A percentile compares a stretch with the other conserved stretches of the same genome.
Evolutionary conservation across 1,284 basidiomycete genomes (phyloP).

Genomic region (Anthracocystis panici-leucophaei): DNA sequence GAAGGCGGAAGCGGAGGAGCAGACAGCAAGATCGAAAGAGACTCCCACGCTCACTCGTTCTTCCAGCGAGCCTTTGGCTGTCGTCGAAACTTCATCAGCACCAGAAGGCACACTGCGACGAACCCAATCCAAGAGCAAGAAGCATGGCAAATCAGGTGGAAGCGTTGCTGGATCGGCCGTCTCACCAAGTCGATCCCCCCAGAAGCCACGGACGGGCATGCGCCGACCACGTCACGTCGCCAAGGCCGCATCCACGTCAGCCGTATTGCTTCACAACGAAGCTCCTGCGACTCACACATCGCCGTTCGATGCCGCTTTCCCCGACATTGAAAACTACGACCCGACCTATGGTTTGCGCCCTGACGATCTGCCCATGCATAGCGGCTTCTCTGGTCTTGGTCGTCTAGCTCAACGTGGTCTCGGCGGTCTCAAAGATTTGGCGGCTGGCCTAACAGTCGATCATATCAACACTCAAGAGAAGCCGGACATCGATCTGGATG

Average conservation of each 20-base stretch:
- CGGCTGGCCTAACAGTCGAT: constrained; percentile 13
- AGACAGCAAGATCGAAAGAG: constrained; percentile 12
- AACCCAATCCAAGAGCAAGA: constrained; percentile 21
- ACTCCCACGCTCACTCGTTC: constrained; percentile 25
- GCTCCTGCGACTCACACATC: constrained; percentile 23
- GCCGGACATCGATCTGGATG: constrained; percentile 31
- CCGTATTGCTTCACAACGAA: constrained; percentile 34
- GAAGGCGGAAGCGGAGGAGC: constrained; percentile 19
- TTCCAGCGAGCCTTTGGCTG: constrained; percentile 31
- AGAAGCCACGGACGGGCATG: constrained; percentile 15
- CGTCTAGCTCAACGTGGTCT: constrained; percentile 44
- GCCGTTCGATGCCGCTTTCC: constrained; percentile 45
- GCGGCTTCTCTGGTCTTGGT: constrained; percentile 78
- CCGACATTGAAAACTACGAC: constrained; percentile 84
- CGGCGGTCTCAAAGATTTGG: constrained; percentile 48
- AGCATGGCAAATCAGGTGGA: constrained; percentile 8
- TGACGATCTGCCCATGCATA: constrained; percentile 73
- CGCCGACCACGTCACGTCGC: constrained; percentile 32
- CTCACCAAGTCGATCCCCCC: constrained; percentile 30
- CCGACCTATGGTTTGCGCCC: constrained; percentile 94
- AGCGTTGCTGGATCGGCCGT: constrained; percentile 21
- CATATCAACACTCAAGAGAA: background rate
- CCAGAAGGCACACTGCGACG: constrained; percentile 31
- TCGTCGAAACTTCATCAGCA: constrained; percentile 32
- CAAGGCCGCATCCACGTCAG: constrained; percentile 43